Evolutionary conservation across 306 rosid genomes (phyloP).

Genomic region (Acacia crassicarpa): DNA sequence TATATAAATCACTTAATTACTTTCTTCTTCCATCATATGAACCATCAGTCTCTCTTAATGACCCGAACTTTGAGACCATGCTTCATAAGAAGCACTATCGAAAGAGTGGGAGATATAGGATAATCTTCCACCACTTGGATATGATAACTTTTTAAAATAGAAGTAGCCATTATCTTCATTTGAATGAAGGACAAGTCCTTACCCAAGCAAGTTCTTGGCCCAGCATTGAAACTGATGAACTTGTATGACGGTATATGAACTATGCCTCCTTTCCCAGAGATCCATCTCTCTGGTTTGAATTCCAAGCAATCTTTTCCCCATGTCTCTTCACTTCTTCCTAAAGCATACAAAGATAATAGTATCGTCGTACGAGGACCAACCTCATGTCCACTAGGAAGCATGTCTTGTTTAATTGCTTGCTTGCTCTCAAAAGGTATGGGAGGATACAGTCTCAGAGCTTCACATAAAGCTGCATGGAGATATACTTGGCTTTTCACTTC

Average conservation of each 20-base stretch:
- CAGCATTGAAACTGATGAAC: slow-evolving; percentile 6
- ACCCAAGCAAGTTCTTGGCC: not conserved
- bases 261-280: not conserved
- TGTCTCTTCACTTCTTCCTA: not conserved
- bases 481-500: not conserved
- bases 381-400: not conserved
- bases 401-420: not conserved
- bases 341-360: not conserved
- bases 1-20: too few species aligned
- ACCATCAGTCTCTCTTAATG: not conserved
- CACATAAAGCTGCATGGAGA: not conserved
- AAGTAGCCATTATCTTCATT: not conserved
- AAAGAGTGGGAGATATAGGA: not conserved
- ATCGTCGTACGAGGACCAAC: not conserved
- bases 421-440: not conserved
- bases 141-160: not conserved
- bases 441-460: slow-evolving; percentile 4
- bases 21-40: too few species aligned
- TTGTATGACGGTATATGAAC: not conserved
- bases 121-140: not conserved
- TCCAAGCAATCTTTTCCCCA: not conserved
- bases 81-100: not conserved
- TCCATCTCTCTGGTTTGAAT: slow-evolving; percentile 4
- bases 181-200: not conserved
- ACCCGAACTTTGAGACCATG: not conserved